A percentile compares a stretch with the other conserved stretches of the same genome.
Conservation (phyloP, 176 grass and related monocot species). For the Areca catechu region DNA sequence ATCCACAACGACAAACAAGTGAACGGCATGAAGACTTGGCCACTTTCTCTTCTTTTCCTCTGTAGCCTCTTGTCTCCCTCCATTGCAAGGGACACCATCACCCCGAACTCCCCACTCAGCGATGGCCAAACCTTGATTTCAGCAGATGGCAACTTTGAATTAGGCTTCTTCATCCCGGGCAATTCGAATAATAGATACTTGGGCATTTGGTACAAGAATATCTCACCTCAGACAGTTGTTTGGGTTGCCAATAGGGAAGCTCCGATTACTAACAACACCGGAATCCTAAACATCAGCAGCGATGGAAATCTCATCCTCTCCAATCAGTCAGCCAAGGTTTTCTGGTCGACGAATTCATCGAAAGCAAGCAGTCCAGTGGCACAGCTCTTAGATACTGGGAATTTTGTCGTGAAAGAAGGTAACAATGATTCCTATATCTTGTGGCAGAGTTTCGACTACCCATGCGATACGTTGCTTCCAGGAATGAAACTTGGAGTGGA, state of each 20-base stretch:
- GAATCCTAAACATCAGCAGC: not conserved
- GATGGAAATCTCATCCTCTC: conserved; percentile 1
- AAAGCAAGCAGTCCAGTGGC: not conserved
- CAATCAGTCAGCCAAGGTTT: not conserved
- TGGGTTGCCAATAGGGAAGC: conserved; percentile 32
- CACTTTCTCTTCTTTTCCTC: too few species aligned
- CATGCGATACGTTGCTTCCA: not conserved
- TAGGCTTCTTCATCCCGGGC: conserved; percentile 56
- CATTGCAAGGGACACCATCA: conserved; percentile 18
- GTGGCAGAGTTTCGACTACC: not conserved
- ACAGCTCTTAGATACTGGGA: not conserved
- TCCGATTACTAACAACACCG: conserved; percentile 10
- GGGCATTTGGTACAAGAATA: not conserved
- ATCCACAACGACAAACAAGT: too few species aligned
- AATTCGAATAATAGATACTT: not conserved
- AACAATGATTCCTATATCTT: not conserved
- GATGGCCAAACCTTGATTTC: conserved; percentile 48
- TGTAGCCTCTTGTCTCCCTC: too few species aligned
- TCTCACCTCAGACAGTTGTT: not conserved
- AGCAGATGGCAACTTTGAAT: conserved; percentile 23
- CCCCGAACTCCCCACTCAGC: conserved; percentile 7
- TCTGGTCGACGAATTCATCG: not conserved
- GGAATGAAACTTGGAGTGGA: not conserved
- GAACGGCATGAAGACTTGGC: too few species aligned
- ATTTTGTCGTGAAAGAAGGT: not conserved